A percentile compares a stretch with the other conserved stretches of the same genome.
phyloP scores from a whole-genome alignment of 805 yeast genomes.

The Blastobotrys terrestris region DNA sequence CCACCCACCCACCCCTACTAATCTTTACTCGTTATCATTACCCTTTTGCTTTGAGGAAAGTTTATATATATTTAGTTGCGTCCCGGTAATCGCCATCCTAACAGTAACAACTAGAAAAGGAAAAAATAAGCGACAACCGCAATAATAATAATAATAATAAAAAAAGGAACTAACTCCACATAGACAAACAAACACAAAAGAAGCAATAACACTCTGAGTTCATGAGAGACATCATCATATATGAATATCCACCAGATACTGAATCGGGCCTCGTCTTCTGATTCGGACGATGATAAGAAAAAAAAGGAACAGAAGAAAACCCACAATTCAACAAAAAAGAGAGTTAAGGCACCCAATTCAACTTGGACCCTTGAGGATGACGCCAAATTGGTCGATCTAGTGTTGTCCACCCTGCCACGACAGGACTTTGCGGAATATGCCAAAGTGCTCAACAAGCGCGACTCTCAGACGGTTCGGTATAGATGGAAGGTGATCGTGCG shows the following conservation, averaged over 20 bases:
- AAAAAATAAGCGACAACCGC: no score
- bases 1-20: neutral
- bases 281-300: neutral
- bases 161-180: neutral
- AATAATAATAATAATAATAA: no score
- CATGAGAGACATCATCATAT: constrained; percentile 1
- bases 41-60: neutral
- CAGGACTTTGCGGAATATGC: constrained; percentile 32
- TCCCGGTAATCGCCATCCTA: no score
- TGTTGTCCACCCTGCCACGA: constrained; percentile 28
- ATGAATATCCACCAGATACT: constrained; percentile 23
- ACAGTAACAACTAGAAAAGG: neutral
- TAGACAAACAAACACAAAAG: no score
- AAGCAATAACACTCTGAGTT: neutral
- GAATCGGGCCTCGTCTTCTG: constrained; percentile 10
- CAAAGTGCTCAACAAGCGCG: constrained; percentile 28
- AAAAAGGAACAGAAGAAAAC: constrained; percentile 1
- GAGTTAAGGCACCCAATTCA: constrained; percentile 29
- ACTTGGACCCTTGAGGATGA: constrained; percentile 32
- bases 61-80: neutral
- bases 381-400: constrained; percentile 28
- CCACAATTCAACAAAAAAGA: constrained; percentile 14
- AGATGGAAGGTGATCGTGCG: constrained; percentile 32
- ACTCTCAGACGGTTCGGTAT: constrained; percentile 31
- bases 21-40: neutral